Conservation (phyloP, 164 flowering plant genomes). For the Chimonanthus praecox region DNA sequence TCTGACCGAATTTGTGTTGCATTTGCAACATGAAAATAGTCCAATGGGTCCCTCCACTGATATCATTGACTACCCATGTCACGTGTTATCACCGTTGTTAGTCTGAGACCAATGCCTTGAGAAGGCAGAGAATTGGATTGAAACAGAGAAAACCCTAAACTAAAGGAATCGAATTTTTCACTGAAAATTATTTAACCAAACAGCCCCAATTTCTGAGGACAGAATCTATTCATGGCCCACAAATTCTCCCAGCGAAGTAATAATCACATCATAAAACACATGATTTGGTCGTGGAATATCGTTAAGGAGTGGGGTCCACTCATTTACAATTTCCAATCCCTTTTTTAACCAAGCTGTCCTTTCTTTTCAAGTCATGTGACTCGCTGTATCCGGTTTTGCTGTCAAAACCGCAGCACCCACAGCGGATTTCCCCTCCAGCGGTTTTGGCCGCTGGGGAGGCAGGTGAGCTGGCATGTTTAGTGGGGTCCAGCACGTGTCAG, state of each 20-base stretch:
- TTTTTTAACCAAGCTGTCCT: not conserved
- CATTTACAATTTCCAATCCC: not conserved
- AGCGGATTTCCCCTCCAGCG: conserved; percentile 1
- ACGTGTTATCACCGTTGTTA: not conserved
- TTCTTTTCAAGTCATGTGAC: not conserved
- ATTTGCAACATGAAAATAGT: no score
- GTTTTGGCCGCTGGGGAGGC: not conserved
- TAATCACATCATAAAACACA: not conserved
- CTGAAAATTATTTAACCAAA: no score
- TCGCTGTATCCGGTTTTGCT: not conserved
- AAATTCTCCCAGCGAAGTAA: not conserved
- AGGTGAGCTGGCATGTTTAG: not conserved
- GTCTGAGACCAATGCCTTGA: no score
- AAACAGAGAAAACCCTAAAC: no score
- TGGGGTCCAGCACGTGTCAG: not conserved
- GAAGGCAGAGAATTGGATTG: no score
- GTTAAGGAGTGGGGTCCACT: not conserved
- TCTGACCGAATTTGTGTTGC: no score
- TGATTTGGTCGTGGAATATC: not conserved
- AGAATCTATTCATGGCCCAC: not conserved
- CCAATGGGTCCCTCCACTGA: no score
- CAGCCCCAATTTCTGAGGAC: not conserved
- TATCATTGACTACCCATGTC: not conserved
- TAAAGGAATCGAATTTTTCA: no score
- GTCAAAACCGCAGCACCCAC: conserved; percentile 2